Base-by-base conservation (phyloP, 2,329 filamentous ascomycete species). In the Verticillium albo-atrum region DNA sequence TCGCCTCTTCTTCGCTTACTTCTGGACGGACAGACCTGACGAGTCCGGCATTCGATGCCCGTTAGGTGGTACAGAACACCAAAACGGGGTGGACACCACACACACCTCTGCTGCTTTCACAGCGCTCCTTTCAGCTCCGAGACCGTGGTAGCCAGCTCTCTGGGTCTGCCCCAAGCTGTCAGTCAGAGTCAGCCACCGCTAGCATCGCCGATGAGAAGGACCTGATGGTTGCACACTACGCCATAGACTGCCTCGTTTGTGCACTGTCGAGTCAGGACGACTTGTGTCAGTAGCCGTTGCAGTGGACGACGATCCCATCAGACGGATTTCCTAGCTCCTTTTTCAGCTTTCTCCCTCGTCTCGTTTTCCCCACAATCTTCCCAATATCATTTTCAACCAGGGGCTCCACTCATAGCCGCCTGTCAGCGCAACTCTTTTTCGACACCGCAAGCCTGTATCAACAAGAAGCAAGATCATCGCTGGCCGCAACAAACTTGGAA, bases 361-460 rank as follows among this genome's bases (percentile, higher is more conserved):
- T 50, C 6, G 30, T 4, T 7, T 25, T 50, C 42, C 42, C 42
- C 42, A 50, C 52, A 30, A 54, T 30, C 23, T 28, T 25, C n/a
- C 17, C 9, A 10, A n/a, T 12, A 54, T 28, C 25, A 56, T 42
- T 54, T 58, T 51, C 42, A 25, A 23, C n/a, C n/a, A 20, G 42
- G 42, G 42, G 42, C 42, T 50, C 42, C 42, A 50, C 42, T 50
- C 42, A 50, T 50, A 50, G 42, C 42, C 42, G 42, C 42, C 42
- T 50, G 42, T 50, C 42, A 50, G n/a, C 42, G 9, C 42, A 60
- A 62, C 60, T 57, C 27, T 62, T 62, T 54, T 63, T 62, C 53
- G 53, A 63, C 61, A 60, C 59, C 58, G 15, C 4, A 17, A n/a
- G 27, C 42, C 9, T 7, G 42, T 20, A 17, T 17, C 15, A 42